Base-by-base conservation (phyloP, 2,329 filamentous ascomycete species). In the Graphilbum fragrans region DNA sequence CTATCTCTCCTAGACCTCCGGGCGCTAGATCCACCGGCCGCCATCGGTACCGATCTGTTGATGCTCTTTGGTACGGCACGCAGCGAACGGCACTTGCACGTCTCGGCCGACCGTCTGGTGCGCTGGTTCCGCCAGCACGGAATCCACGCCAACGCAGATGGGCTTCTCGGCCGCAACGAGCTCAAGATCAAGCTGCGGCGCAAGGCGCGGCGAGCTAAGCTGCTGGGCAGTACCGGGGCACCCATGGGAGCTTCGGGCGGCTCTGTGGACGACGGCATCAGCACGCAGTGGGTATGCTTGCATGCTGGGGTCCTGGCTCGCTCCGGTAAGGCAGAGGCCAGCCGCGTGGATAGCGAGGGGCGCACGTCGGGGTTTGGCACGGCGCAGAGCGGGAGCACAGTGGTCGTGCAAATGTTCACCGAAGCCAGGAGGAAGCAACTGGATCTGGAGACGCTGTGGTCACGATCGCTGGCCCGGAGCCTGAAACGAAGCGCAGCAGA, bases 211-310 rank as follows among this genome's bases (percentile, higher is more conserved):
- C 80, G 82, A 51, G 83, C 86, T 25, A 86, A 86, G 58, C 66
- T 95, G 46, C 65, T 94, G 50, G 86, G 84, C 14, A 82, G 74
- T 77, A 0, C 77, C 78, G n/a, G 69, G 73, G 37, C 67, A 75
- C 17, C 33, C 25, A 27, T 27, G 11, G 29, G 29, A 5, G 25
- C 19, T 20, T 5, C 4, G 19, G 22, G 36, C 34, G n/a, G 25
- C 11, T 2, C 6, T 18, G 65, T 72, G 2, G 88, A 94, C 51
- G 86, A 95, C 54, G 90, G 88, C 3, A 84, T 94, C 40, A 80
- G 82, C 12, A 95, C 90, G 1, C 88, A 87, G 10, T 98, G 92
- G 92, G 82, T 98, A 18, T 98, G 92, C 60, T 84, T 96, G 46
- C 93, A 94, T 56, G 73, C 92, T 10, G 86, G 85, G 5, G 74